Base-by-base conservation (phyloP, 1,139 yeast genomes). In the Diutina neorugosa region DNA sequence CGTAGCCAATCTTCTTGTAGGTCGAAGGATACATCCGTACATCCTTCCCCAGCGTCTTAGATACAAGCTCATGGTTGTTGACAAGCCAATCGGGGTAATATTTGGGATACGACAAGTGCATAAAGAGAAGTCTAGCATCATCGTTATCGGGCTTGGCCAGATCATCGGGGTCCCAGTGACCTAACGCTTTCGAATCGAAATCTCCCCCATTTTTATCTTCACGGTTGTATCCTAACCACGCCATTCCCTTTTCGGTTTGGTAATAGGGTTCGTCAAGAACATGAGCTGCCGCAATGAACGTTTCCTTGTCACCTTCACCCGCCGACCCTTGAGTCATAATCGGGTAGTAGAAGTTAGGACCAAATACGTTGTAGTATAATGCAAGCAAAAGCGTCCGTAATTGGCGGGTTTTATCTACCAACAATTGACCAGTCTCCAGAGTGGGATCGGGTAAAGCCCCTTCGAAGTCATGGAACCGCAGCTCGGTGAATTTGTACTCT, bases 81-180 rank as follows among this genome's bases (percentile, higher is more conserved):
- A 73, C 61, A 78, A 69, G 55, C 68, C 78, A 73, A 55, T 70
- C 67, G 16, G 85, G 83, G 57, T 71, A 76, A 57, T 73, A 73
- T 59, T 81, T 82, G n/a, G 87, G 86, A 59, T 81, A 81, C n/a
- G 84, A 78, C 56, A 81, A 67, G 63, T 82, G 87, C 78, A 81
- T 76, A 62, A 82, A 74, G 4, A 72, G 57, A 20, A 80, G 58
- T 61, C 64, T 62, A 61, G 66, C 51, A 49, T 64, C 60, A 58
- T 68, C 59, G 46, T 62, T 52, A 19, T 56, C 37, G 19, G 48
- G 53, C 8, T 51, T 51, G 2, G 25, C 20, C 4, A 49, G 27
- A 2, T 37, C 40, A 20, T 55, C 65, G 9, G 86, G 85, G 60
- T 82, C 83, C 62, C 73, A 78, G 61, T 82, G 86, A 2, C 82